Evolutionary conservation across 1,139 yeast species (phyloP), one percentile per base, ranked within the genome.

Genomic region (Casaregolazyma suthepensis): DNA sequence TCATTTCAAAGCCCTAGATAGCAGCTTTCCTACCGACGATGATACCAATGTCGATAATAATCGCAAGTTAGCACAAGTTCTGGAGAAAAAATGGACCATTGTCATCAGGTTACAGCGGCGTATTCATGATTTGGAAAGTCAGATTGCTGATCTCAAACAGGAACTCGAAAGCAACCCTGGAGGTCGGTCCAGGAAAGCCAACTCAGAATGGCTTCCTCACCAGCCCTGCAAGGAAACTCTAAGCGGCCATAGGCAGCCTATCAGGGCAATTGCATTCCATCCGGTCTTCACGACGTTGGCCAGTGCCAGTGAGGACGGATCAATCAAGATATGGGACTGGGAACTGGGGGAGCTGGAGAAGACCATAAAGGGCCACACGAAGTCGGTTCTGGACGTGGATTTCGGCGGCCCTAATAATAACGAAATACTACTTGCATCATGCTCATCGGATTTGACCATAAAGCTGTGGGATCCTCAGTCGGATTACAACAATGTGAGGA

Each of bases 51-150:
- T 29, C 18, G 44, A 38, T 10, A 31, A 35, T 35, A 47, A 43
- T 2, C 40, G 29, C 23, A 47, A 47, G 38, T 22, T 47, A 18
- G 42, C 45, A 13, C 59, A 52, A 42, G 56, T 85, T 51, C 73
- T 91, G 45, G 94, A 87, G 61, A 87, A 85, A 70, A 91, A 90
- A 71, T 91, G 98, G 98, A 78, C 87, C 0, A 85, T 96, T 0
- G 94, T 91, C 5, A 75, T 88, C 38, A 74, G 96, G 52, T 74
- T 91, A 44, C 97, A 91, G 68, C 80, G 84, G 58, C 79, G 81
- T 63, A 83, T 90, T 48, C 72, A 85, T 54, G 94, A 85, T 54
- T 68, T 73, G 19, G 76, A 66, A 54, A 45, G 64, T 1, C 82
- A 80, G 56, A 67, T 78, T 4, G 60, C 64, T 20, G 69, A 72